These are phyloP conservation scores for Chloranthus sessilifolius DNA, from an alignment of 164 flowering plant genomes.

Conservation along the genomic window DNA sequence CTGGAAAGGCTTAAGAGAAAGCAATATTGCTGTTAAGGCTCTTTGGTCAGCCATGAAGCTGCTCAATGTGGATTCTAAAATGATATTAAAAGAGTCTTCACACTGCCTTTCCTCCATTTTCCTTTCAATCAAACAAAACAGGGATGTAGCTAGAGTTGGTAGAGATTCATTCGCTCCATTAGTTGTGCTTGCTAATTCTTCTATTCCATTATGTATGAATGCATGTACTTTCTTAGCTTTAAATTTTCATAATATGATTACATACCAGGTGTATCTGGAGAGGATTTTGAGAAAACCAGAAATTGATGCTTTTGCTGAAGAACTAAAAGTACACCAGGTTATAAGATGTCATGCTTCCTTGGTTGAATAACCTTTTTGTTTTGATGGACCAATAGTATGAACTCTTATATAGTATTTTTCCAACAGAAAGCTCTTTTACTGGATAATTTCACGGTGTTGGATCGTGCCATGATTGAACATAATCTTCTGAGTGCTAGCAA, in stretches of 20 bases:
- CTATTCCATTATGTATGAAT: too few species aligned
- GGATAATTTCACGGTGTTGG: conserved; percentile 92
- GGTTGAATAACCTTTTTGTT: background rate
- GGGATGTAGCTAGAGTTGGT: conserved; percentile 75
- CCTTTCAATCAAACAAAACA: conserved; percentile 76
- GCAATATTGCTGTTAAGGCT: conserved; percentile 70
- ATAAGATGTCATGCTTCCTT: background rate
- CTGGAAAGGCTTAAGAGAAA: conserved; percentile 91
- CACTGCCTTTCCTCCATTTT: conserved; percentile 91
- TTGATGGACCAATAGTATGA: conserved; percentile 1
- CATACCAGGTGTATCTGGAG: conserved; percentile 82
- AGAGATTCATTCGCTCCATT: conserved; percentile 65
- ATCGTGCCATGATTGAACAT: conserved; percentile 99
- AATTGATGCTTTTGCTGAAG: conserved; percentile 98
- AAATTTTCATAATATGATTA: conserved; percentile 2
- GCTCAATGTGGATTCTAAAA: conserved; percentile 63
- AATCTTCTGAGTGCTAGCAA: conserved; percentile 98
- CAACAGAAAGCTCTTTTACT: conserved; percentile 90
- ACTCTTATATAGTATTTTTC: conserved; percentile 6
- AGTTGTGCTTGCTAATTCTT: conserved; percentile 63
- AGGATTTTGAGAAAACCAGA: conserved; percentile 97
- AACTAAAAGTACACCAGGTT: conserved; percentile 92
- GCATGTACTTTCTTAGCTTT: too few species aligned
- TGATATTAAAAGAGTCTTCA: conserved; percentile 55
- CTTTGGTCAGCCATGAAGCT: conserved; percentile 63